Base-by-base conservation (phyloP, 345 rosid genomes). In the Mallotus nudiflorus region DNA sequence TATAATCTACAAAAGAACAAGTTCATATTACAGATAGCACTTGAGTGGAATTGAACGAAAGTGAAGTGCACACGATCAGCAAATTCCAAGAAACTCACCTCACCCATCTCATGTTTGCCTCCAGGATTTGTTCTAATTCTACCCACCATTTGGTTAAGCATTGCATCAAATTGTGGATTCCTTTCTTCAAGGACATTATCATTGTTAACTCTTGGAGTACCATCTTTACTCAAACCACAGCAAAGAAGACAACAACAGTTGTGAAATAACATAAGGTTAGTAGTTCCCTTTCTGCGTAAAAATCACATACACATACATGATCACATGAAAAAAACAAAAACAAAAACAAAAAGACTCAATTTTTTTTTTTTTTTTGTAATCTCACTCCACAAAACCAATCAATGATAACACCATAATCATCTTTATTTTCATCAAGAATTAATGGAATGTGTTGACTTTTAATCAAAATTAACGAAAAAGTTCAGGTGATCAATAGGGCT, bases 121-220 rank as follows among this genome's bases (percentile, higher is more conserved):
- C 96, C 99, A 16, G 94, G 86, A 79, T 85, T 95, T 29, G 98
- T 55, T 72, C 28, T 79, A 42, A 95, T 83, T 78, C 98, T 86
- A 61, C 99, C 99, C 50, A 84, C 89, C 97, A 95, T 90, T 81
- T 90, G 94, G 64, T 65, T 82, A 67, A 95, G 87, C 99, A 95
- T 89, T 22, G 84, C 86, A 78, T 95, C 92, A 53, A 73, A 95
- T 64, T 87, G 72, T 0, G 89, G 84, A 82, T 95, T 91, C 52
- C 82, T 72, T 62, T 88, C 90, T 76, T 91, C 96, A 53, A 92
- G 89, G 6, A 71, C 81, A 37, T 72, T 86, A 22, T 84, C 91
- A 4, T 73, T 59, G 77, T 78, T 85, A 51, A 74, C 58, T 77
- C 66, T 78, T 33, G 77, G 22, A 35, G 37, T 52, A 46, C 20